Conservation (phyloP, 169 alveolate species). For the Amoebophrya sp. region DNA sequence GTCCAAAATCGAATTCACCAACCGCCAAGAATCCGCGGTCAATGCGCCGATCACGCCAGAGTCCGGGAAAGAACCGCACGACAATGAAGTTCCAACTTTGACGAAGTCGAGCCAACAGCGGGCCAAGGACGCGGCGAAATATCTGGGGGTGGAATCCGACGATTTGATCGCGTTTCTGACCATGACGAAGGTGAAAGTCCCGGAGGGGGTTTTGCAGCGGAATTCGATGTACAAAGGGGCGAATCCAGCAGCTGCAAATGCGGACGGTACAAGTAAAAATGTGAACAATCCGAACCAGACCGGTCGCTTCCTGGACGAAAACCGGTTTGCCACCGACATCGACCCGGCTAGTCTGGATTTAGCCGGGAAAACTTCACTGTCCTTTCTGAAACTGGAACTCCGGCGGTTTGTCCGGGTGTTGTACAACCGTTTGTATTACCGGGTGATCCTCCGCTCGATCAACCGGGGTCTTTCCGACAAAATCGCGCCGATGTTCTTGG, state of each 20-base stretch:
- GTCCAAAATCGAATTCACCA: background rate
- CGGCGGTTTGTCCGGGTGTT: background rate
- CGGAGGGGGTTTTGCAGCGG: background rate
- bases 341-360: background rate
- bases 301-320: background rate
- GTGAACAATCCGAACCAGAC: background rate
- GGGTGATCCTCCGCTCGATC: background rate
- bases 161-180: background rate
- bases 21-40: too few species aligned
- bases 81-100: too few species aligned
- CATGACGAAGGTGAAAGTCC: background rate
- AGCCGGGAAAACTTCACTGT: background rate
- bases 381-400: background rate
- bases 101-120: background rate
- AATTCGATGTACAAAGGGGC: background rate
- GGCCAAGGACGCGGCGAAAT: background rate
- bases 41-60: too few species aligned
- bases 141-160: background rate
- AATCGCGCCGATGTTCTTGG: background rate
- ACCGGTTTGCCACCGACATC: background rate
- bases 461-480: background rate
- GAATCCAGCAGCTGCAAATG: background rate
- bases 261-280: too few species aligned
- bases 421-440: background rate
- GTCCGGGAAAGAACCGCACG: too few species aligned